Evolutionary conservation across 2,329 filamentous ascomycete genomes (phyloP).

Genomic region (Magnaporthales sp.): DNA sequence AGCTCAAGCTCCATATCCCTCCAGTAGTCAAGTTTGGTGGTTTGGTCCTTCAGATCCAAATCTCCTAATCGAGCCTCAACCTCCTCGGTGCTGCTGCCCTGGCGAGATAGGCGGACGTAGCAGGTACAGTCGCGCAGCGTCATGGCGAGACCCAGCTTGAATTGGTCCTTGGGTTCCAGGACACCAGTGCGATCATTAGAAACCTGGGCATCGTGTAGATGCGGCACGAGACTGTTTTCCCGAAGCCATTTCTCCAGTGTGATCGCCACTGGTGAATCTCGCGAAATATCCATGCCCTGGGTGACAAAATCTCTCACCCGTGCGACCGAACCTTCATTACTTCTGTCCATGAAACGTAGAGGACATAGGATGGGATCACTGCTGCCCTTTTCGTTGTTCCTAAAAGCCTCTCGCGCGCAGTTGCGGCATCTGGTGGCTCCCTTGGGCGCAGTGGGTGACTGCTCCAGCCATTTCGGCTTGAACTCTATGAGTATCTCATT

Average conservation of each 20-base stretch:
- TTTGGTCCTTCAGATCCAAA: conserved; percentile 65
- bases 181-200: not conserved
- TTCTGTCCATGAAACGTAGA: conserved; percentile 43
- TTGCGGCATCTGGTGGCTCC: conserved; percentile 61
- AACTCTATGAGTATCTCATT: conserved; percentile 29
- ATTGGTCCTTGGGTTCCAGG: conserved; percentile 7
- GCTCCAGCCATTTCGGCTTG: conserved; percentile 77
- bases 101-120: conserved; percentile 48
- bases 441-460: conserved; percentile 62
- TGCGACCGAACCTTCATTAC: not conserved
- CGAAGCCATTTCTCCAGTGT: conserved; percentile 4
- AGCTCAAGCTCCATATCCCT: conserved; percentile 51
- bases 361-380: conserved; percentile 44
- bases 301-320: conserved; percentile 3
- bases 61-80: conserved; percentile 60
- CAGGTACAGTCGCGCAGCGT: conserved; percentile 73
- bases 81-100: conserved; percentile 13
- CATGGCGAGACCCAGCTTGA: conserved; percentile 51
- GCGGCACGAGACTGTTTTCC: conserved; percentile 4
- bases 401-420: conserved; percentile 49
- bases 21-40: conserved; percentile 63
- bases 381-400: conserved; percentile 9
- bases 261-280: conserved; percentile 6
- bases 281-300: conserved; percentile 14
- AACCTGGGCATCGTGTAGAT: conserved; percentile 4